Evolutionary conservation across 2,329 filamentous ascomycete genomes (phyloP).

Genomic region (Furcasterigmium sp.): DNA sequence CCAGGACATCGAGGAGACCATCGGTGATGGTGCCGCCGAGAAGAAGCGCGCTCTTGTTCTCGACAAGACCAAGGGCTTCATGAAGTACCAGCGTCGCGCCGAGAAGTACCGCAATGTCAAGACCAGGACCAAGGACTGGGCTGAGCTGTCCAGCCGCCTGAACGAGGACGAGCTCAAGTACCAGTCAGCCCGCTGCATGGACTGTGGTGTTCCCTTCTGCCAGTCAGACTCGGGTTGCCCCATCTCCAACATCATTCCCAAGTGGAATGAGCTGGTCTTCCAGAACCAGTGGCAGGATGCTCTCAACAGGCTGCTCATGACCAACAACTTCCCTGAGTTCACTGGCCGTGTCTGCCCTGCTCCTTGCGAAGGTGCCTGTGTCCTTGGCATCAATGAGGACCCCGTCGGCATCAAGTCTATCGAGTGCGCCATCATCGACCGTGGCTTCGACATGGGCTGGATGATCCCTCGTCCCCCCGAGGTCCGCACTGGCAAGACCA

Average conservation of each 20-base stretch:
- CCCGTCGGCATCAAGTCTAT: slow-evolving; percentile 98
- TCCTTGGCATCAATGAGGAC: slow-evolving; percentile 93
- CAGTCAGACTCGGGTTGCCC: slow-evolving; percentile 95
- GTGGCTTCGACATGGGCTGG: slow-evolving; percentile 97
- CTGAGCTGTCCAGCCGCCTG: slow-evolving; percentile 79
- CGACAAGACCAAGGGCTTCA: slow-evolving; percentile 97
- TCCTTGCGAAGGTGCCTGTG: slow-evolving; percentile 93
- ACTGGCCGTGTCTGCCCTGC: slow-evolving; percentile 95
- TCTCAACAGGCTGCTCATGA: slow-evolving; percentile 86
- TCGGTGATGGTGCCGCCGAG: slow-evolving; percentile 77
- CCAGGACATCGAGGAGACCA: slow-evolving; percentile 84
- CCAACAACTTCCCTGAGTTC: slow-evolving; percentile 98
- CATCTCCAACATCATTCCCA: slow-evolving; percentile 96
- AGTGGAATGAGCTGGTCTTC: slow-evolving; percentile 84
- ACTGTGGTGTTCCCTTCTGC: slow-evolving; percentile 97
- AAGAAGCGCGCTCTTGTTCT: slow-evolving; percentile 88
- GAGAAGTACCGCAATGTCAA: slow-evolving; percentile 89
- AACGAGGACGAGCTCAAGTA: slow-evolving; percentile 96
- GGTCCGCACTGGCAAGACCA: slow-evolving; percentile 78
- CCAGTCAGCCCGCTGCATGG: slow-evolving; percentile 95
- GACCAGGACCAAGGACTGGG: slow-evolving; percentile 87
- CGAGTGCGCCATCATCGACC: slow-evolving; percentile 95
- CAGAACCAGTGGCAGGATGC: slow-evolving; percentile 83
- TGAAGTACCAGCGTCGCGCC: slow-evolving; percentile 88
- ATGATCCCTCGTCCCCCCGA: slow-evolving; percentile 80